Evolutionary conservation across 345 rosid genomes (phyloP), one percentile per base, ranked within the genome.

Genomic region (Sisymbrium irio): DNA sequence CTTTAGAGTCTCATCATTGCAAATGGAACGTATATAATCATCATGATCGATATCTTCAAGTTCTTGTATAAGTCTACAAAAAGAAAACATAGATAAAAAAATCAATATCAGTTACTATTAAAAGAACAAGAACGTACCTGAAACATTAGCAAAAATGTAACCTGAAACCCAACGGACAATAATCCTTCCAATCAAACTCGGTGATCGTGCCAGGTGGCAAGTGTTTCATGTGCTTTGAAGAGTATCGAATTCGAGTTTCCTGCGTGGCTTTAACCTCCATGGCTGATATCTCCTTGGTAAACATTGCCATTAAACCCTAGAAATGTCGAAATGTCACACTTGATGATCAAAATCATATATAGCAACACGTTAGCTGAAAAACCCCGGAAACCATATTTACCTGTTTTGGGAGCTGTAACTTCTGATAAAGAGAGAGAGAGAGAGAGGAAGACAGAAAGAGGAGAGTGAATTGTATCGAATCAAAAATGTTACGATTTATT

Each of bases 111-210:
- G n/a, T n/a, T n/a, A 30, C 10, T 1, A 35, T 9, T 25, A 22
- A 50, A 27, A 27, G 28, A 1, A 40, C 20, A 13, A 6, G 25
- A 62, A 22, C 6, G 25, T n/a, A 19, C 10, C 19, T 39, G 13
- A 61, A 20, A 75, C 8, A 0, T 25, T 6, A 71, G 50, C 2
- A 15, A 3, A 25, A 25, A 1, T 9, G 3, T 47, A 36, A 84
- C 87, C 88, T 81, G 80, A 84, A 88, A 75, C 82, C 83, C 50
- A 74, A 78, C 2, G 94, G 83, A 62, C 76, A 83, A 42, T 86
- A 86, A 80, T 85, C 82, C 13, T 78, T 85, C 79, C 84, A 79
- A 65, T 78, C 83, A 70, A 83, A 81, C 27, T 84, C 81, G 27
- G 81, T 77, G 15, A 69, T 27, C 0, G 62, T 41, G 40, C 70